These are phyloP conservation scores for Rehmannia glutinosa DNA, from an alignment of 257 asterid genomes.

Conservation along the genomic window DNA sequence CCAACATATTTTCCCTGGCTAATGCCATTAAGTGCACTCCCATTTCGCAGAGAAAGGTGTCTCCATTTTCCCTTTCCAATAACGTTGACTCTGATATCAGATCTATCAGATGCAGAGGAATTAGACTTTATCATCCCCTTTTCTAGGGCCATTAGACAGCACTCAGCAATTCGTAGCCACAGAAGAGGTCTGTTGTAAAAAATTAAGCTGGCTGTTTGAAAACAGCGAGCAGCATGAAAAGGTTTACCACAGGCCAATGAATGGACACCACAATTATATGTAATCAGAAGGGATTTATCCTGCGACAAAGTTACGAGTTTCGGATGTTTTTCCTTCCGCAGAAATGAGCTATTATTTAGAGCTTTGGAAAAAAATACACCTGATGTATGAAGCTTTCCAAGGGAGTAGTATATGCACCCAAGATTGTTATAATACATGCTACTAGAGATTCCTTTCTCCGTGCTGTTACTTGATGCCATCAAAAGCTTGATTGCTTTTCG, in stretches of 20 bases:
- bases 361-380: conserved; percentile 65
- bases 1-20: conserved; percentile 23
- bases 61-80: conserved; percentile 91
- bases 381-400: conserved; percentile 70
- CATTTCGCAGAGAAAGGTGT: conserved; percentile 51
- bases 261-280: conserved; percentile 71
- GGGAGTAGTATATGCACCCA: conserved; percentile 73
- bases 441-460: conserved; percentile 56
- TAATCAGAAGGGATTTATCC: conserved; percentile 63
- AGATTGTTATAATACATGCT: conserved; percentile 78
- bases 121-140: conserved; percentile 59
- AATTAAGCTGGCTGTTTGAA: conserved; percentile 50
- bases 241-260: conserved; percentile 82
- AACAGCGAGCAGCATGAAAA: conserved; percentile 63
- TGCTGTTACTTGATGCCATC: conserved; percentile 55
- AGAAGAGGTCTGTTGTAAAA: conserved; percentile 64
- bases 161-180: conserved; percentile 85
- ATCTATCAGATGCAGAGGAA: conserved; percentile 31
- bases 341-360: conserved; percentile 43
- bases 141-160: conserved; percentile 86
- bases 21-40: conserved; percentile 34
- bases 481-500: conserved; percentile 75
- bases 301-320: conserved; percentile 56
- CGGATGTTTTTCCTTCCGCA: conserved; percentile 61
- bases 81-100: conserved; percentile 55